These are phyloP conservation scores for Phytophthora cajani DNA, from an alignment of 352 stramenopile species.

Conservation along the genomic window DNA sequence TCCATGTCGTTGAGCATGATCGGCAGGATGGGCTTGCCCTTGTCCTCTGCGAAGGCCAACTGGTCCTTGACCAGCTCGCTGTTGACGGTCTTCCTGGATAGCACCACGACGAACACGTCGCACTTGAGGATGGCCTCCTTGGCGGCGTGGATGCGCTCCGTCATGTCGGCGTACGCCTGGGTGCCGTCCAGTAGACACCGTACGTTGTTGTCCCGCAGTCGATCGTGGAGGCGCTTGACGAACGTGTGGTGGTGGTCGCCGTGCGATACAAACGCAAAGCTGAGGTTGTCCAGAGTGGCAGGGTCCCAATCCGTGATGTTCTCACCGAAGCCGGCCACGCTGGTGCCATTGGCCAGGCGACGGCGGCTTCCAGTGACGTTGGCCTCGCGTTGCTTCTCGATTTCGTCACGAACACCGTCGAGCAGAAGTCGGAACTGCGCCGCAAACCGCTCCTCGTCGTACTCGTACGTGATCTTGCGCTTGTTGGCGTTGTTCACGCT, in stretches of 20 bases:
- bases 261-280: conserved; percentile 79
- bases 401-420: conserved; percentile 77
- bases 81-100: conserved; percentile 66
- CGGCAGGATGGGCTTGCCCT: conserved; percentile 70
- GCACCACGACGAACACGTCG: conserved; percentile 71
- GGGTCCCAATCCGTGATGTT: conserved; percentile 50
- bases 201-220: conserved; percentile 59
- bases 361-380: conserved; percentile 46
- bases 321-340: conserved; percentile 34
- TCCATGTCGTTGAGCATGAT: conserved; percentile 83
- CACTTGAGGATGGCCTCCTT: conserved; percentile 87
- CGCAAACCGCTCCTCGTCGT: conserved; percentile 64
- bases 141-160: conserved; percentile 64
- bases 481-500: conserved; percentile 59
- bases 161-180: conserved; percentile 58
- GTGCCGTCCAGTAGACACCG: conserved; percentile 63
- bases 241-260: conserved; percentile 75
- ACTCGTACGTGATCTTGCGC: conserved; percentile 69
- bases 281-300: conserved; percentile 35
- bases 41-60: conserved; percentile 83
- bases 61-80: conserved; percentile 86
- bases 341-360: conserved; percentile 36
- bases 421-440: conserved; percentile 71
- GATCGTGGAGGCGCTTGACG: conserved; percentile 65
- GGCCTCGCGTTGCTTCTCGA: conserved; percentile 71